Percentiles rank a stretch among this genome's conserved stretches.
Evolutionary conservation across 2,329 filamentous ascomycete species (phyloP).

Genomic region (Pseudogymnoascus pannorum): DNA sequence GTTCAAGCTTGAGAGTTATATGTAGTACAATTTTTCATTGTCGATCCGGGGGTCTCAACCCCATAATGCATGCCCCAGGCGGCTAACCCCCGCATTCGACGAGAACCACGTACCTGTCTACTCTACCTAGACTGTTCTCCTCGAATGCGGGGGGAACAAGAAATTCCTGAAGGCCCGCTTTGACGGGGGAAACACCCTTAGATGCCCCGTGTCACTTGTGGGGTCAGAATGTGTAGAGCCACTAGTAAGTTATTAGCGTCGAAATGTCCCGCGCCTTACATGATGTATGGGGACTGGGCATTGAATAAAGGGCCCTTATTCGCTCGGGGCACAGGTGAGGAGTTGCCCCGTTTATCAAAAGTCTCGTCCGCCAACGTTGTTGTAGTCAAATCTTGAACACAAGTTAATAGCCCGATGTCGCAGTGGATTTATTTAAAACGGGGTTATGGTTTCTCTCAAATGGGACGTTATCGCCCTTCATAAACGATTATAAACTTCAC

Average conservation of each 20-base stretch:
- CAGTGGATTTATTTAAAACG: not conserved
- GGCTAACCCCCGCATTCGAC: not conserved
- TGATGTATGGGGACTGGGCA: not conserved
- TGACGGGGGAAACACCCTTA: not conserved
- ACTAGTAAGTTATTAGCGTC: not conserved
- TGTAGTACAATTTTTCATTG: not conserved
- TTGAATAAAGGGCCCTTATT: not conserved
- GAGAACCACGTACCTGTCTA: not conserved
- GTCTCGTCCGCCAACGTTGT: not conserved
- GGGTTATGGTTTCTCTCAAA: not conserved
- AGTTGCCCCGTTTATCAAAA: not conserved
- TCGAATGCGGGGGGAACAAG: no score
- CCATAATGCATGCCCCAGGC: not conserved
- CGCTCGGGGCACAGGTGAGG: not conserved
- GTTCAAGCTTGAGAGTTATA: not conserved
- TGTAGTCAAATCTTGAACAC: not conserved
- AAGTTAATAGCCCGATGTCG: not conserved
- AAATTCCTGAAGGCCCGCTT: not conserved
- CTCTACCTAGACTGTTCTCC: no score
- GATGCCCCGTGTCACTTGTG: not conserved
- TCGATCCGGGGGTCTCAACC: not conserved
- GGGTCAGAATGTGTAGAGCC: not conserved
- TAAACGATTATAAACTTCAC: not conserved
- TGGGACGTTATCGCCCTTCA: not conserved
- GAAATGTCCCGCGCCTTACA: not conserved